Conservation (phyloP, 2,329 filamentous ascomycete species). For the Penicillium paneum region DNA sequence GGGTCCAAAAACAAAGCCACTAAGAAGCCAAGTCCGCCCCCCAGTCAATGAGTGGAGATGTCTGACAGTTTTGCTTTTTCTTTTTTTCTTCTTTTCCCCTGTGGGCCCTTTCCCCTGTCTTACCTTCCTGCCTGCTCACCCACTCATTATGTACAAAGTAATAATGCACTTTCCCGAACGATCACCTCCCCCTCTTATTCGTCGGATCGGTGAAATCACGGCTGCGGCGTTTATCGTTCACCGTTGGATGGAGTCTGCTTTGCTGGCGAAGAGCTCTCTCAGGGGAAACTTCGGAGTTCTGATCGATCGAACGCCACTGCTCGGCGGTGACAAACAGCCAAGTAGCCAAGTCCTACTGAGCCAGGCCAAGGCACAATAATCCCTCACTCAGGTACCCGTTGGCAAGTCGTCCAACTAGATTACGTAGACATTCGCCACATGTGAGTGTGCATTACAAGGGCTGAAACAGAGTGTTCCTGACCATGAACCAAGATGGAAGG, state of each 20-base stretch:
- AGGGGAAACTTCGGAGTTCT: not conserved
- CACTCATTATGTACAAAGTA: not conserved
- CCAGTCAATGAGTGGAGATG: conserved; percentile 1
- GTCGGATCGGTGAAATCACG: not conserved
- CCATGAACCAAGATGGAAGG: not conserved
- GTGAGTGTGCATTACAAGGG: not conserved
- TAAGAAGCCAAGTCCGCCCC: not conserved
- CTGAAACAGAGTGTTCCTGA: not conserved
- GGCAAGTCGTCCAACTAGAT: not conserved
- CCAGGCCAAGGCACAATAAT: not conserved
- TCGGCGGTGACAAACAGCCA: not conserved
- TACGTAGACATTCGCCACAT: not conserved
- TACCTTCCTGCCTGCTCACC: not conserved
- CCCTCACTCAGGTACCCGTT: not conserved
- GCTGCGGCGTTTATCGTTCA: not conserved
- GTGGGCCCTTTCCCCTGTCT: conserved; percentile 8
- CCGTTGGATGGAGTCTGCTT: not conserved
- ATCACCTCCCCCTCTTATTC: not conserved
- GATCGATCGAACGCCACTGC: conserved; percentile 9
- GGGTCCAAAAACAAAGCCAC: not conserved
- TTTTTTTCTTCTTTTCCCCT: not conserved
- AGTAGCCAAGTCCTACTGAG: not conserved
- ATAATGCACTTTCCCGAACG: not conserved
- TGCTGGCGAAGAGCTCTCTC: not conserved
- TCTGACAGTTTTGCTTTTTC: not conserved